Conservation (phyloP, 2,329 filamentous ascomycete species). For the Mycocentrospora acerina region DNA sequence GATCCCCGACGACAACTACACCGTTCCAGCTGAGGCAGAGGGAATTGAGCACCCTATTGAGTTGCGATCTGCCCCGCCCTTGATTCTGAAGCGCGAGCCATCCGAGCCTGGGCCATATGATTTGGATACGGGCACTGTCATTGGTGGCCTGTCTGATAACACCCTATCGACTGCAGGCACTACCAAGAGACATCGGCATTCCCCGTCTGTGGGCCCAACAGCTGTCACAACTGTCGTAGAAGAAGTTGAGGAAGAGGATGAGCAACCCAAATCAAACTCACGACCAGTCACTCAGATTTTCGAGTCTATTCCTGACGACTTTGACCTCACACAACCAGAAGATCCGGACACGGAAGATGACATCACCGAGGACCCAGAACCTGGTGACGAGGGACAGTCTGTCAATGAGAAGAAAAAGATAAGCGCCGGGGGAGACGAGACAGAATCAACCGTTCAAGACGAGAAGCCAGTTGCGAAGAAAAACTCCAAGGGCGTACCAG, state of each 20-base stretch:
- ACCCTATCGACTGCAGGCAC: slow-evolving; percentile 64
- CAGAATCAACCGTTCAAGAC: background rate
- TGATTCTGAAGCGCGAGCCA: slow-evolving; percentile 41
- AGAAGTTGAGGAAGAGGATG: slow-evolving; percentile 72
- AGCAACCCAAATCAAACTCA: slow-evolving; percentile 11
- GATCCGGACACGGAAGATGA: slow-evolving; percentile 5
- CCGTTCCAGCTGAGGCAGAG: slow-evolving; percentile 89
- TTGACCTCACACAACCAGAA: slow-evolving; percentile 1
- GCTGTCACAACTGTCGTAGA: slow-evolving; percentile 81
- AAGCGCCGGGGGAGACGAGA: slow-evolving; percentile 1
- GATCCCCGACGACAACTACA: slow-evolving; percentile 92
- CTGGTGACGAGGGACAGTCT: too few species aligned
- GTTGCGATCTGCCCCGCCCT: slow-evolving; percentile 27
- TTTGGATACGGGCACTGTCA: slow-evolving; percentile 17
- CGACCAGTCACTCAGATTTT: slow-evolving; percentile 21
- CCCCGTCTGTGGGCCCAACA: slow-evolving; percentile 71
- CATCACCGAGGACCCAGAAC: background rate
- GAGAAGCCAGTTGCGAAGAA: slow-evolving; percentile 8
- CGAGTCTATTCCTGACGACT: slow-evolving; percentile 14
- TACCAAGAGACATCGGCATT: slow-evolving; percentile 81
- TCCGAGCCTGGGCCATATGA: slow-evolving; percentile 24
- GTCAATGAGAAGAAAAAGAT: slow-evolving; percentile 11
- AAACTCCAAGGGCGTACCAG: background rate
- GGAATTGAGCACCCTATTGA: slow-evolving; percentile 61
- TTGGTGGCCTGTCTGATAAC: slow-evolving; percentile 38